Conservation (phyloP, 305 asterid species). For the Fraxinus angustifolia region DNA sequence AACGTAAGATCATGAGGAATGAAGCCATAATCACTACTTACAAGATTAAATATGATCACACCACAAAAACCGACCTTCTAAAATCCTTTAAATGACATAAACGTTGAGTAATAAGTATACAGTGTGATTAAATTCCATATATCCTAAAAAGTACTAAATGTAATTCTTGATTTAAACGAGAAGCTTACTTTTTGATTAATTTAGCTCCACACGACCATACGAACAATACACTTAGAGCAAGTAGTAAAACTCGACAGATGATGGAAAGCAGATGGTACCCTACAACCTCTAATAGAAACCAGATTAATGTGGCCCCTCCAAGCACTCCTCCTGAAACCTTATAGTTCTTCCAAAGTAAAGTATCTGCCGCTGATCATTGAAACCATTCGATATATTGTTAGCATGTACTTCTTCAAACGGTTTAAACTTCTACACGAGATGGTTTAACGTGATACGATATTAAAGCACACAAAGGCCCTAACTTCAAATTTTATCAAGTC, state of each 20-base stretch:
- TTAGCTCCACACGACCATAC: conserved; percentile 61
- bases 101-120: background rate
- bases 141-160: background rate
- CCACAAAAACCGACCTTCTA: background rate
- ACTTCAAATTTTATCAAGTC: background rate
- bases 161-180: background rate
- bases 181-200: conserved; percentile 67
- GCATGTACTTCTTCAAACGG: background rate
- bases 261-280: conserved; percentile 61
- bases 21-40: background rate
- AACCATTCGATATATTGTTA: background rate
- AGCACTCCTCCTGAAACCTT: conserved; percentile 67
- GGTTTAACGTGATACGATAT: background rate
- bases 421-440: background rate
- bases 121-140: background rate
- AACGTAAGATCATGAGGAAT: background rate
- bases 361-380: conserved; percentile 62
- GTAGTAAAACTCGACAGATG: conserved; percentile 54
- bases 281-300: conserved; percentile 64
- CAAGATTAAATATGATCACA: background rate
- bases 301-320: conserved; percentile 60
- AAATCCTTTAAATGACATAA: background rate
- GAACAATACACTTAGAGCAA: conserved; percentile 48
- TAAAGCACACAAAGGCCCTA: background rate
- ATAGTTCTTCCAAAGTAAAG: conserved; percentile 76